Conservation (phyloP, 495 filamentous ascomycete species). For the Rusavskia elegans region DNA sequence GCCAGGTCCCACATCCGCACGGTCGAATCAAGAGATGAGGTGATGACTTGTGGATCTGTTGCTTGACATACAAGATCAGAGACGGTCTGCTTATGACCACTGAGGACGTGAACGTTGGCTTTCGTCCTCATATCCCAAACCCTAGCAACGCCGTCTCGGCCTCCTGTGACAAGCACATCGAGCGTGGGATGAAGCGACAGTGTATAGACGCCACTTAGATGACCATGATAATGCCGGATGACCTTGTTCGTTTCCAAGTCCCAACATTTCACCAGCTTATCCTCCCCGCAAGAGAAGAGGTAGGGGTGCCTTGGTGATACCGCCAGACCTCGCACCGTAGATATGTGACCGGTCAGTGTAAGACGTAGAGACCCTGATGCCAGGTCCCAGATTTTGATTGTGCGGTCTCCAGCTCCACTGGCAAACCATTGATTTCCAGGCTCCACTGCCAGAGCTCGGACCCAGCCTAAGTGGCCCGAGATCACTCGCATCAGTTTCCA, state of each 20-base stretch:
- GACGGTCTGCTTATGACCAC: conserved; percentile 79
- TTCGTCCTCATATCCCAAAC: conserved; percentile 99
- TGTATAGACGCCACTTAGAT: conserved; percentile 91
- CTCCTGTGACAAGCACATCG: conserved; percentile 87
- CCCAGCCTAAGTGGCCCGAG: conserved; percentile 93
- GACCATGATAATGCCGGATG: conserved; percentile 95
- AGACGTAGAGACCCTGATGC: conserved; percentile 67
- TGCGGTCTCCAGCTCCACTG: conserved; percentile 87
- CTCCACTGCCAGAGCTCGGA: conserved; percentile 77
- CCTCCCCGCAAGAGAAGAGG: conserved; percentile 93
- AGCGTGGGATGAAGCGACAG: conserved; percentile 82
- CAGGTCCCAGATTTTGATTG: conserved; percentile 98
- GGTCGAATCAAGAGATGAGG: conserved; percentile 75
- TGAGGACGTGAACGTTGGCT: conserved; percentile 84
- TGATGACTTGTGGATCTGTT: conserved; percentile 91
- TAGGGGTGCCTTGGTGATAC: conserved; percentile 93
- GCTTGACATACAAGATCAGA: conserved; percentile 86
- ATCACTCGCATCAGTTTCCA: conserved; percentile 99
- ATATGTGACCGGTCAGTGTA: conserved; percentile 94
- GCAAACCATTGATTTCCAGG: conserved; percentile 97
- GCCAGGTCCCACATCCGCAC: conserved; percentile 94
- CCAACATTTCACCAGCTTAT: conserved; percentile 99
- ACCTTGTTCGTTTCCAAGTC: conserved; percentile 98
- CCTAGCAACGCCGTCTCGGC: conserved; percentile 81
- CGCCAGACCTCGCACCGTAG: conserved; percentile 83